Conservation (phyloP, 257 asterid species). For the Cynanchum wilfordii region DNA sequence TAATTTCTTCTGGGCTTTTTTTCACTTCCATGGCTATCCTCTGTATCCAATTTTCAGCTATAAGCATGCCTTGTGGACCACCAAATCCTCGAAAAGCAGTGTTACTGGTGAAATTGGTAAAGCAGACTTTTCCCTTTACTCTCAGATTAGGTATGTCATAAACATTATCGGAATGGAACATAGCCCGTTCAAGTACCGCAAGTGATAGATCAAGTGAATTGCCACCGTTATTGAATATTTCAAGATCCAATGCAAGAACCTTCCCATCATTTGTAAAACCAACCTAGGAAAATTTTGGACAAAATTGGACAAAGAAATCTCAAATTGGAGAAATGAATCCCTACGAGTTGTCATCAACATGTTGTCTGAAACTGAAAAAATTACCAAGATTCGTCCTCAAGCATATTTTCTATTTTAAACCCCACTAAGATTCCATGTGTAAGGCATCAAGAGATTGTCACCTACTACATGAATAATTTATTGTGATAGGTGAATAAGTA, state of each 20-base stretch:
- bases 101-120: slow-evolving; percentile 89
- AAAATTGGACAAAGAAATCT: slow-evolving; percentile 17
- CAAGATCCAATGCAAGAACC: slow-evolving; percentile 85
- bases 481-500: background rate
- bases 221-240: slow-evolving; percentile 81
- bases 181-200: slow-evolving; percentile 91
- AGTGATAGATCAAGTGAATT: slow-evolving; percentile 88
- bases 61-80: slow-evolving; percentile 97
- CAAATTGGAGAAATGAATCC: slow-evolving; percentile 3
- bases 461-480: background rate
- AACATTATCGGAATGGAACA: slow-evolving; percentile 89
- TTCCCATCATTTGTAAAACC: slow-evolving; percentile 83
- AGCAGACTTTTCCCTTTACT: slow-evolving; percentile 76
- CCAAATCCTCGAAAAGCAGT: slow-evolving; percentile 99
- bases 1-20: slow-evolving; percentile 80
- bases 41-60: slow-evolving; percentile 95
- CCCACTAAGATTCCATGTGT: background rate
- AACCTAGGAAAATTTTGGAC: slow-evolving; percentile 40
- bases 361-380: background rate
- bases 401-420: background rate
- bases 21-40: slow-evolving; percentile 78
- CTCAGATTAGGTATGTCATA: slow-evolving; percentile 87
- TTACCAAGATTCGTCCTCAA: background rate
- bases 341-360: background rate
- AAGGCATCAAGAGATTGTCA: background rate